Evolutionary conservation across 208 protist species (phyloP).

Genomic region (Endotrypanum monterogeii): DNA sequence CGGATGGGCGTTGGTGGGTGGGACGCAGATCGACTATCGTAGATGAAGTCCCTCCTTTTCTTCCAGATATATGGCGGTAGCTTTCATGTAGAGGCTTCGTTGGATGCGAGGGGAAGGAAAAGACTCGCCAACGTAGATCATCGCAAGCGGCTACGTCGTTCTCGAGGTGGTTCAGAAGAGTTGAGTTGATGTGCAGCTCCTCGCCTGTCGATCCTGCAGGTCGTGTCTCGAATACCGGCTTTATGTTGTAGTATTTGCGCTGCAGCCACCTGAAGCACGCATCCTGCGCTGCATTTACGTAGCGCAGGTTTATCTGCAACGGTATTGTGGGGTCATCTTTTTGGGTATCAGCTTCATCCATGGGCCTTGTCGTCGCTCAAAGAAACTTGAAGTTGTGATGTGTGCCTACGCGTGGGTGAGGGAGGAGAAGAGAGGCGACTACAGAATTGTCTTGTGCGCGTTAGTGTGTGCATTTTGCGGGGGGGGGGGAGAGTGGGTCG

Average conservation of each 20-base stretch:
- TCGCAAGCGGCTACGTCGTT: slow-evolving; percentile 60
- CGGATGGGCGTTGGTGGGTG: not conserved
- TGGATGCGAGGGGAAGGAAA: slow-evolving; percentile 49
- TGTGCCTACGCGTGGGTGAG: not conserved
- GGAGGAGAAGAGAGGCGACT: not conserved
- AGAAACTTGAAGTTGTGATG: not conserved
- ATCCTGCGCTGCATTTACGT: slow-evolving; percentile 34
- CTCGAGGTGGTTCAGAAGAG: slow-evolving; percentile 21
- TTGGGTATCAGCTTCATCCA: not conserved
- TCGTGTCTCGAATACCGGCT: not conserved
- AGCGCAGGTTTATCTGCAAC: slow-evolving; percentile 16
- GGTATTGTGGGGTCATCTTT: not conserved
- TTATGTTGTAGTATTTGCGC: slow-evolving; percentile 24
- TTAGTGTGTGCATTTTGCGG: not conserved
- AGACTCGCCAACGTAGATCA: slow-evolving; percentile 43
- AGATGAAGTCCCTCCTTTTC: slow-evolving; percentile 2
- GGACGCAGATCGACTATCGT: slow-evolving; percentile 6
- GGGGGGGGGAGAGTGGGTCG: not conserved
- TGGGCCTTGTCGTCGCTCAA: not conserved
- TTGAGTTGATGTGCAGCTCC: slow-evolving; percentile 10
- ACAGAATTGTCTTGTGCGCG: not conserved
- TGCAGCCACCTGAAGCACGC: slow-evolving; percentile 57
- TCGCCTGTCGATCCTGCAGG: not conserved
- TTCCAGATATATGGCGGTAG: slow-evolving; percentile 31
- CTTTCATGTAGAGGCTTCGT: slow-evolving; percentile 28